Base-by-base conservation (phyloP, 192 early-diverging fungal species). In the Podila horticola region DNA sequence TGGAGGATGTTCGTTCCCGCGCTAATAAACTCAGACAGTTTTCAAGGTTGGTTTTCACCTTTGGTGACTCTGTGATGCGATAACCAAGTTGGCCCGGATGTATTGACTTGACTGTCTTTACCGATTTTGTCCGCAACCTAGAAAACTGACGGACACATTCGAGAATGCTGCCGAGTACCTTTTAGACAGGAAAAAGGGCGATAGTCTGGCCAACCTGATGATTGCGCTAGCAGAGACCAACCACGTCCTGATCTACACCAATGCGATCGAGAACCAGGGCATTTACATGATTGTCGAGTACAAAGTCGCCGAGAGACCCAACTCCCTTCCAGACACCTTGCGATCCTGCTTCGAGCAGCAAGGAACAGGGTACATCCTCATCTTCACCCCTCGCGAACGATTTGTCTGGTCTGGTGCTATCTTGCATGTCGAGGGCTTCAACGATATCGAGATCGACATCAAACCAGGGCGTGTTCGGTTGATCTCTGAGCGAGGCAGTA, bases 101-200 rank as follows among this genome's bases (percentile, higher is more conserved):
- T 0, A 13, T 10, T 58, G 24, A 58, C 22, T 10, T 58, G 24
- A 58, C 22, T 29, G 57, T 4, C 55, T 0, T 22, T 58, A 9
- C 9, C 36, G 9, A 26, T 59, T 41, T 34, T 5, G 19, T 59
- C 15, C n/a, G 12, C 7, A 38, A n/a, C n/a, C 3, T 70, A 89
- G 87, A 70, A 84, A 82, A 3, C 67, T 90, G 30, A 90, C 87
- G 50, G 75, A 74, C n/a, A 83, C 90, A 19, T 84, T 90, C 48
- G 89, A 92, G 58, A 94, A 95, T 70, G 86, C 94, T 13, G 86
- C 94, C 13, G 95, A 97, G 81, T 95, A 94, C 71, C 75, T 84
- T 10, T 75, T 93, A 30, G 87, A 92, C 63, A 81, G 62, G 55
- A 81, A 81, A 49, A 69, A 69, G 7, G 88, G 90, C 49, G 86